phyloP scores from a whole-genome alignment of 2,329 filamentous ascomycete genomes.

The Chaetomiaceae sp. region DNA sequence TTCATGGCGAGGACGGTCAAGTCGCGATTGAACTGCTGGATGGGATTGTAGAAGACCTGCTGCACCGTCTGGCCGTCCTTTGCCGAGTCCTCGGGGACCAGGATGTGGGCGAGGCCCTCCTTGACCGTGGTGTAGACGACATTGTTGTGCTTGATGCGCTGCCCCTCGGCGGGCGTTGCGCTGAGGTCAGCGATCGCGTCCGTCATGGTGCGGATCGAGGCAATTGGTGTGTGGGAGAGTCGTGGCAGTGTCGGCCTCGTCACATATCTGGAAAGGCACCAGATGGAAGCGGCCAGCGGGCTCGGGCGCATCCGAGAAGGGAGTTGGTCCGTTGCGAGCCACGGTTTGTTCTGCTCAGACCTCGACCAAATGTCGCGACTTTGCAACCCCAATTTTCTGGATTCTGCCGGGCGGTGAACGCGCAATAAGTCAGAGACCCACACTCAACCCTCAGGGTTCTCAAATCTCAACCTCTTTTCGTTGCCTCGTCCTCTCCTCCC shows the following conservation, averaged over 20 bases:
- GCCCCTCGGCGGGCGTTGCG: constrained; percentile 30
- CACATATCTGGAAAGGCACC: constrained; percentile 11
- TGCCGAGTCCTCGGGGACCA: constrained; percentile 44
- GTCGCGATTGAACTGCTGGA: constrained; percentile 98
- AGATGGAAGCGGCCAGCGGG: constrained; percentile 8
- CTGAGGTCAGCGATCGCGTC: constrained; percentile 20
- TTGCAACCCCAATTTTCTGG: constrained; percentile 6
- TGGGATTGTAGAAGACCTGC: constrained; percentile 97
- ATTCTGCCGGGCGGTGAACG: constrained; percentile 22
- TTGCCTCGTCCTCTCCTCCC: not conserved
- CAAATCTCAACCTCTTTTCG: not conserved
- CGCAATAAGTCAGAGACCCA: not conserved
- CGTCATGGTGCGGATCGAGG: constrained; percentile 23
- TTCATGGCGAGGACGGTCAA: constrained; percentile 89
- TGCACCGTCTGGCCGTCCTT: constrained; percentile 57
- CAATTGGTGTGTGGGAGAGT: not conserved
- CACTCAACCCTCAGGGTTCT: constrained; percentile 8
- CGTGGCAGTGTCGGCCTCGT: constrained; percentile 1
- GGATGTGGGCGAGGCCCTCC: constrained; percentile 55
- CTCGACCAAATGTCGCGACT: too few relatives aligned
- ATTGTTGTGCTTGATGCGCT: constrained; percentile 39
- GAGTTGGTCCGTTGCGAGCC: not conserved
- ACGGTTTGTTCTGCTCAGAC: too few relatives aligned
- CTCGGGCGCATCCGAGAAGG: constrained; percentile 14
- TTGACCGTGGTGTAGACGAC: constrained; percentile 48